phyloP scores from a whole-genome alignment of 73 alveolate species.

The Symbiodinium pilosum region DNA sequence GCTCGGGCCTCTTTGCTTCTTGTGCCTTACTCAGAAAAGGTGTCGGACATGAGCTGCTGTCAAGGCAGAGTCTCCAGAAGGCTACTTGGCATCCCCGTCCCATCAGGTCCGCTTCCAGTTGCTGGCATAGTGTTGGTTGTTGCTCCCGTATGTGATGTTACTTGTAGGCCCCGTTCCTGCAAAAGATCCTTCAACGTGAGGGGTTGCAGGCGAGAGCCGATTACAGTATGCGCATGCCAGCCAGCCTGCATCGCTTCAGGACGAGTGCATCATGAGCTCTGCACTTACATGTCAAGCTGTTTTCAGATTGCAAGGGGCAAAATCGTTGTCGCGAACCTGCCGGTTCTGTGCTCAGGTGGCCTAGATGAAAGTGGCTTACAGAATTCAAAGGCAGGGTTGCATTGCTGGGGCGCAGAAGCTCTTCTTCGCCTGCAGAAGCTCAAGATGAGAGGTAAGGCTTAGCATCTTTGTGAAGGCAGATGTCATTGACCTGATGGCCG shows the following conservation, averaged over 20 bases:
- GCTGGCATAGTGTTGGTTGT: background rate
- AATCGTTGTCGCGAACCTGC: background rate
- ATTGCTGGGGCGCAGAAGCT: no score
- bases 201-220: slow-evolving; percentile 12
- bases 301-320: background rate
- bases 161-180: slow-evolving; percentile 10
- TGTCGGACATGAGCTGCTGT: background rate
- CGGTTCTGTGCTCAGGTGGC: background rate
- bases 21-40: background rate
- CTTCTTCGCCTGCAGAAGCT: no score
- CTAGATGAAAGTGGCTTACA: background rate
- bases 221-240: background rate
- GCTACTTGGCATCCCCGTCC: background rate
- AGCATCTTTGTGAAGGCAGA: background rate
- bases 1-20: background rate
- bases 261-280: background rate
- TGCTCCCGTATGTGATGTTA: no score
- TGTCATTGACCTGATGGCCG: background rate
- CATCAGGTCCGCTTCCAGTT: background rate
- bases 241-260: background rate
- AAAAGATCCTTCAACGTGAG: slow-evolving; percentile 16
- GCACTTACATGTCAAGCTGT: background rate
- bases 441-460: no score
- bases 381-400: background rate
- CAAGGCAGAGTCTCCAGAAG: background rate